Conservation (phyloP, 2,329 filamentous ascomycete genomes). For the Ceratocystis eucalypticola region DNA sequence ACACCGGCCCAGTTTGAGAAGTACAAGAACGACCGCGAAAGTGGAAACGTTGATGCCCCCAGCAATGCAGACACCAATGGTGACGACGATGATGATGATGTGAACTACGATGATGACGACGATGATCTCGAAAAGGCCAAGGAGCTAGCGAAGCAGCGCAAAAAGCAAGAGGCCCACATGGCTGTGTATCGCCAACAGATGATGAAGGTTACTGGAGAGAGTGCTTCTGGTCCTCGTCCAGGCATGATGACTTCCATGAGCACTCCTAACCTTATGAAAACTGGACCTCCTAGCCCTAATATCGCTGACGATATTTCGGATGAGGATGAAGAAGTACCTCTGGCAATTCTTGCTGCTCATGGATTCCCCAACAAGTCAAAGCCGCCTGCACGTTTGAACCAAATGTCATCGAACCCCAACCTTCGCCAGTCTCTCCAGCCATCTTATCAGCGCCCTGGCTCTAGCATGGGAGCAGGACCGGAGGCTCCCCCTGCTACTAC, state of each 20-base stretch:
- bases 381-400: constrained; percentile 54
- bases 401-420: constrained; percentile 57
- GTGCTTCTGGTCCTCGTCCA: constrained; percentile 32
- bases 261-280: constrained; percentile 42
- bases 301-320: constrained; percentile 44
- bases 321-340: constrained; percentile 77
- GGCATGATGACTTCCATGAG: constrained; percentile 45
- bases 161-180: constrained; percentile 82
- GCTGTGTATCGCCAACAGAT: constrained; percentile 84
- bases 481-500: constrained; percentile 20
- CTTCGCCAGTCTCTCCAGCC: constrained; percentile 40
- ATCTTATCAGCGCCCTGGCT: constrained; percentile 35
- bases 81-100: constrained; percentile 50
- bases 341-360: constrained; percentile 77
- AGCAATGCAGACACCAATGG: constrained; percentile 34
- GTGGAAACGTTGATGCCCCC: constrained; percentile 27
- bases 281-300: constrained; percentile 25
- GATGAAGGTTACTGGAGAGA: constrained; percentile 79
- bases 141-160: constrained; percentile 59
- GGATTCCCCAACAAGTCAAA: constrained; percentile 71
- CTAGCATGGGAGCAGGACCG: constrained; percentile 28
- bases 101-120: constrained; percentile 58
- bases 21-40: constrained; percentile 61
- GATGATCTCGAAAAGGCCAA: constrained; percentile 66
- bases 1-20: constrained; percentile 77